Evolutionary conservation across 139 green algal species (phyloP).

Genomic region (Chlorella sp.): DNA sequence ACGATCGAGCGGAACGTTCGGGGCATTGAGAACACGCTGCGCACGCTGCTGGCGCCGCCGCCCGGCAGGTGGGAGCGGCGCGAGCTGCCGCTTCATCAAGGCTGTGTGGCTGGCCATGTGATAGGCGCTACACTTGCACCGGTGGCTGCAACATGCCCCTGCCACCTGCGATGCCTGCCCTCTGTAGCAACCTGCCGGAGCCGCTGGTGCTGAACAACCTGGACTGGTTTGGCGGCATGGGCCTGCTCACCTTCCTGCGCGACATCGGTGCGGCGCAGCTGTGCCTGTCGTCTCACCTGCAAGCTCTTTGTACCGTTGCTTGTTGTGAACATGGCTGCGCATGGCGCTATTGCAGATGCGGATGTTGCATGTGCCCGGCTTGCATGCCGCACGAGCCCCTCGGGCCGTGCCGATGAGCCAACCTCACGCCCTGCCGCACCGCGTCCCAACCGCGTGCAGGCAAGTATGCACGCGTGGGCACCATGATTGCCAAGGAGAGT

Average conservation of each 20-base stretch:
- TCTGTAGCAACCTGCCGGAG: neutral
- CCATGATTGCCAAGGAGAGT: conserved; percentile 96
- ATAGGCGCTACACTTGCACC: no score
- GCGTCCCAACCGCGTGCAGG: conserved; percentile 49
- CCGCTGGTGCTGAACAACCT: conserved; percentile 91
- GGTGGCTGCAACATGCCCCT: neutral
- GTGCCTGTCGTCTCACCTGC: neutral
- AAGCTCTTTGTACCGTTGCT: no score
- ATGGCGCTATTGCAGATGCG: no score
- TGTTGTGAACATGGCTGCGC: no score
- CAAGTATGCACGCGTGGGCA: conserved; percentile 92
- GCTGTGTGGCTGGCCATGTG: no score
- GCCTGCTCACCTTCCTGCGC: conserved; percentile 92
- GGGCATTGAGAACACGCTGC: conserved; percentile 59
- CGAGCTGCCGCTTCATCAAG: neutral
- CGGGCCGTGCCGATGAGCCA: no score
- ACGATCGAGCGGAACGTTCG: conserved; percentile 86
- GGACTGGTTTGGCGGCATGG: conserved; percentile 91
- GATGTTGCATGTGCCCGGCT: no score
- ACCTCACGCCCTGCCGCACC: neutral
- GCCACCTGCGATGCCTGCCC: neutral
- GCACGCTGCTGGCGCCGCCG: conserved; percentile 47
- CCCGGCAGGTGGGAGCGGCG: conserved; percentile 12
- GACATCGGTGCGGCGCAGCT: conserved; percentile 68
- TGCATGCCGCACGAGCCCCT: no score